Base-by-base conservation (phyloP, 768 basidiomycete genomes). In the Chalciporus pseudorubinellus region DNA sequence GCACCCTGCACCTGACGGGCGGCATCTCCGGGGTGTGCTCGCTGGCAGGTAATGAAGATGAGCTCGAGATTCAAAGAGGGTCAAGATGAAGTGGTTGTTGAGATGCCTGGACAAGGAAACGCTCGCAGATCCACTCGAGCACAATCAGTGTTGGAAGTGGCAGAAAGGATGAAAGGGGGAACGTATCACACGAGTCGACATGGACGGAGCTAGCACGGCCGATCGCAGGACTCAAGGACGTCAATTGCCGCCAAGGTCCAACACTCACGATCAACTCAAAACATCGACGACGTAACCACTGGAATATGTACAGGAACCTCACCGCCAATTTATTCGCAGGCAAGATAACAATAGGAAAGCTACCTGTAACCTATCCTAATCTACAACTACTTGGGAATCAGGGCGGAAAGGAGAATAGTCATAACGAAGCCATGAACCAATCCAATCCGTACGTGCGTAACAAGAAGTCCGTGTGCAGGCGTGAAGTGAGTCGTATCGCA, bases 401-500 rank as follows among this genome's bases (percentile, higher is more conserved):
- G 31, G 18, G 18, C n/a, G 9, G 40, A 19, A 48, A 26, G 22
- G 31, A 28, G 18, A 39, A 19, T 28, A 47, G 33, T 51, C 56
- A 42, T 58, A 26, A 26, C 44, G 43, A 41, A 44, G 29, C 29
- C 44, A 33, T 44, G 20, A 48, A 54, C 46, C 48, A 48, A 51
- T 49, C 50, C 53, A 57, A 55, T 57, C 53, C 53, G 44, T 33
- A 38, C 50, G 28, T 43, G 47, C 29, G 39, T 49, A 48, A 16
- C 14, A 38, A 49, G 40, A 41, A 49, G 51, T 62, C 62, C 59
- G 20, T 58, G 24, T 58, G 36, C 44, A 59, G 48, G 39, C 53
- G 52, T 69, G 39, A 48, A 46, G 52, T 3, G 13, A 44, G 59
- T 70, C 67, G 52, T 69, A 52, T 70, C 62, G 55, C 58, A 51